Evolutionary conservation across 2,329 filamentous ascomycete species (phyloP), one percentile per base, ranked within the genome.

Genomic region (Cladorrhinum sp.): DNA sequence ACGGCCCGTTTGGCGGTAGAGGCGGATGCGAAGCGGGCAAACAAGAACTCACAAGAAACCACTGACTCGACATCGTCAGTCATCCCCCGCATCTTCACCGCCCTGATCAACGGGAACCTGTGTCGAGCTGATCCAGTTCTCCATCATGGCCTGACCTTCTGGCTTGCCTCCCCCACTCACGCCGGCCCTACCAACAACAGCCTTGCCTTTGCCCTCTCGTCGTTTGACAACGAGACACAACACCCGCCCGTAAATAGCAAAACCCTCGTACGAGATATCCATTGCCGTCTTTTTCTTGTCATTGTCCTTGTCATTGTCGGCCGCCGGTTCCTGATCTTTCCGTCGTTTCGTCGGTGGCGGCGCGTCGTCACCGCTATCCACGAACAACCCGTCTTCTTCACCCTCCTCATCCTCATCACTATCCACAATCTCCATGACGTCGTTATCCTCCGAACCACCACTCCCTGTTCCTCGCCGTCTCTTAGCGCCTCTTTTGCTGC

Each of bases 211-310:
- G 3, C 42, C n/a, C 10, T 71, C 70, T 60, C 89, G 87, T 72
- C 89, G 90, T 74, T 86, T 88, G 70, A 99, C 88, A 8, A 99
- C 89, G 61, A 99, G 81, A 74, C 93, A 98, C 24, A 99, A 80
- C 52, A 96, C 92, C 67, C 92, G 89, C 10, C 95, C 92, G 76
- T 96, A 96, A 71, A 99, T 97, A 69, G 89, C 91, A 76, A 98
- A 98, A 8, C 95, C 94, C 70, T 98, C 92, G 75, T 98, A 99
- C 14, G 87, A 88, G 24, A 94, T 95, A 64, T 89, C 88, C 79
- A 97, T 85, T 20, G 84, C 85, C 68, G 96, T 77, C 74, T 97
- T 98, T 79, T 99, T 97, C 77, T 97, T 96, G 70, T 96, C 90
- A 60, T 90, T 86, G 9, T 73, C 65, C 77, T 97, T 96, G 70